Evolutionary conservation across 106 monocot species (phyloP), one percentile per base, ranked within the genome.

Genomic region (Posidonia australis): DNA sequence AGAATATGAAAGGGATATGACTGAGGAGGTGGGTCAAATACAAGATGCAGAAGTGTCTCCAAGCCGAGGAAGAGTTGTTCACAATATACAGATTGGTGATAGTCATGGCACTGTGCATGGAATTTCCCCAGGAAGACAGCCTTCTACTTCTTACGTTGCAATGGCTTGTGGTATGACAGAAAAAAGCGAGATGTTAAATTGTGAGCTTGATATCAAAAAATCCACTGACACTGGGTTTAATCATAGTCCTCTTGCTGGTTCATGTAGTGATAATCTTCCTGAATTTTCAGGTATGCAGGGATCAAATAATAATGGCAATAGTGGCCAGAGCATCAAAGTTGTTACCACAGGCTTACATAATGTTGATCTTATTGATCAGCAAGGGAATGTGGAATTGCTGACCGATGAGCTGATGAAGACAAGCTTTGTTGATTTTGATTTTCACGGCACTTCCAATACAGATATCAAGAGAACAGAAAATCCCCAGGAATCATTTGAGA

Each of bases 401-500:
- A 24, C 13, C n/a, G n/a, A n/a, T 47, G 63, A 63, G 25, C n/a
- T 44, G 46, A 9, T 46, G 16, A 63, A 26, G 45, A 1, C 24
- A 18, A 19, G 42, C 24, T 63, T 42, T 5, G 1, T 14, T 45
- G 20, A 44, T 63, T 17, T 14, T 45, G 20, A 44, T 63, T 17
- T 46, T 25, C 23, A 24, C 5, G 45, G 19, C 46, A 23, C 9
- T 46, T 46, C 22, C 16, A 12, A 63, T 13, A 21, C 14, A 21
- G 63, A 46, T 9, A 9, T 25, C 25, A 46, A 46, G n/a, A 63
- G 22, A 16, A n/a, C 23, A 23, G 24, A 46, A 46, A 24, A 25
- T 14, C 46, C 10, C 12, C 19, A n/a, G n/a, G 73, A 54, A 69
- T 72, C 54, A 76, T 20, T 75, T 62, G 78, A 82, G 64, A 77